phyloP scores from a whole-genome alignment of 345 rosid genomes.

The Noccaea caerulescens region DNA sequence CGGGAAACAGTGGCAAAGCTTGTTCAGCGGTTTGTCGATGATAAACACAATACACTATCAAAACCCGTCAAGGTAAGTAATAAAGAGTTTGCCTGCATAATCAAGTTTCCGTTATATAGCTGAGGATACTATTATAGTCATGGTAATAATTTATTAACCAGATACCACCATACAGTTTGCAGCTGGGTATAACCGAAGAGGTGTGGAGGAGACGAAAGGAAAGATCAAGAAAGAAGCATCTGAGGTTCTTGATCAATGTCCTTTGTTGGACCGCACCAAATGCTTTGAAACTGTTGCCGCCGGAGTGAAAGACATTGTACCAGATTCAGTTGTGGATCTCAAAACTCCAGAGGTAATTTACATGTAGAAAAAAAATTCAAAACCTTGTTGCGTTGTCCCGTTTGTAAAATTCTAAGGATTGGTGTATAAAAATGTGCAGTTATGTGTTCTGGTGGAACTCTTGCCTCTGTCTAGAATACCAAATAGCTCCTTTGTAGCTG shows the following conservation, averaged over 20 bases:
- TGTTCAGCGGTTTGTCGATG: constrained; percentile 62
- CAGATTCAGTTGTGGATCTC: constrained; percentile 84
- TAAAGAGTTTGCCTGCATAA: not conserved
- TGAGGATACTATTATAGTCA: not conserved
- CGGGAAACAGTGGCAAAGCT: constrained; percentile 70
- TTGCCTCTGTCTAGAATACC: constrained; percentile 81
- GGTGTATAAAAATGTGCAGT: constrained; percentile 49
- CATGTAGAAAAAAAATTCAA: not conserved
- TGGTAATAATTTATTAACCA: not conserved
- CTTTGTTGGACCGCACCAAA: constrained; percentile 72
- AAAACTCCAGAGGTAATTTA: constrained; percentile 76
- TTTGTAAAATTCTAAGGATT: constrained; percentile 20
- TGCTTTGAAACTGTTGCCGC: constrained; percentile 81
- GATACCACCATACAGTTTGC: constrained; percentile 62
- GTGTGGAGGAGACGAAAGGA: constrained; percentile 61
- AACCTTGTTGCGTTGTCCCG: not conserved
- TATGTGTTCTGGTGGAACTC: constrained; percentile 78
- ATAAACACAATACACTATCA: constrained; percentile 51
- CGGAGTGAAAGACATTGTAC: constrained; percentile 76
- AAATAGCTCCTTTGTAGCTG: constrained; percentile 61
- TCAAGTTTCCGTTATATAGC: not conserved
- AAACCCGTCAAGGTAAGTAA: constrained; percentile 66
- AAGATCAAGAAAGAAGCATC: constrained; percentile 50
- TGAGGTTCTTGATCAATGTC: constrained; percentile 46
- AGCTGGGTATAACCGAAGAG: constrained; percentile 88